Base-by-base conservation (phyloP, 2,329 filamentous ascomycete species). In the Diaporthe helianthi region DNA sequence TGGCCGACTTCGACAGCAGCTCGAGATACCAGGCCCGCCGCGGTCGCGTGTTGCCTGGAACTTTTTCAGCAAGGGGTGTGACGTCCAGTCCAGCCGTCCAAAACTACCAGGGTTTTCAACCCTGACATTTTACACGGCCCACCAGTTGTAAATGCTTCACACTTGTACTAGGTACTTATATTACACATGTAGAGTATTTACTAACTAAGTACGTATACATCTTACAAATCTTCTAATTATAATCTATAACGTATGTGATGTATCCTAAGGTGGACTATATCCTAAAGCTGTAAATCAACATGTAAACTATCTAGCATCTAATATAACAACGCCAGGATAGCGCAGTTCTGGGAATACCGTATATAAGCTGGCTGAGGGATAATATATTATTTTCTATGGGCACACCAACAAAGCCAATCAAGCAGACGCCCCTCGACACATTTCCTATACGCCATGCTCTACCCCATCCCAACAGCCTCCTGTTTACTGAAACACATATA, bases 401-500 rank as follows among this genome's bases (percentile, higher is more conserved):
- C 26, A 17, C 12, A 47, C 17, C 10, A 24, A 31, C 12, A 4
- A 4, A 17, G 15, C 19, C 24, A 33, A 36, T 47, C 29, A 3
- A 2, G 15, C 46, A 36, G 41, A 49, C n/a, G 41, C 44, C 58
- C 29, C 58, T n/a, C 33, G 10, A 4, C 41, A 17, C 26, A 7
- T 26, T 49, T 31, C 51, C 29, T 49, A 24, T 47, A 58, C 46
- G 41, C 22, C 65, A 53, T 53, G 61, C 61, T 29, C 36, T 44
- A 12, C 10, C 53, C 33, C 13, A 22, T 38, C n/a, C n/a, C n/a
- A n/a, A n/a, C n/a, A n/a, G 12, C 12, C 10, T 36, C 26, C 26
- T n/a, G 69, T 74, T 80, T 79, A 86, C 74, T 85, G 83, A 76
- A 90, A 97, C 65, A 98, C 90, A 84, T 96, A 97, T 54, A 98